Evolutionary conservation across 176 grass and related monocot genomes (phyloP), one percentile per base, ranked within the genome.

Genomic region (Musa beccarii): DNA sequence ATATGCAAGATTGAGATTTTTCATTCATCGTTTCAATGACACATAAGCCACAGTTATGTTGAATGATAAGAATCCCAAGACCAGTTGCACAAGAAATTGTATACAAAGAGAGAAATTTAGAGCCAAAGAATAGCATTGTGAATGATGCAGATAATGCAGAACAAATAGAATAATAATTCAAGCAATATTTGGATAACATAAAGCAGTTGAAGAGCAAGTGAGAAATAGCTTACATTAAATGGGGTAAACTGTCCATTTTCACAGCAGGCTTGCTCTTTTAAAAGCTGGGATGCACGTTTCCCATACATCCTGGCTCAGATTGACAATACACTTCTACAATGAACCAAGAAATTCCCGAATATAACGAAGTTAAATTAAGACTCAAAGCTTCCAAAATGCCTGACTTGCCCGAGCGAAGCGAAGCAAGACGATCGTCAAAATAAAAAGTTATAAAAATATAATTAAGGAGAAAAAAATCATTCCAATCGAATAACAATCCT

Each of bases 181-280:
- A 54, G 52, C 15, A 70, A 9, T 53, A 12, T 10, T 7, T 25
- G 3, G 68, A 29, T 71, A 11, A 59, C 4, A 59, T 53, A 59
- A 74, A 79, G 54, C 8, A 4, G 11, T 49, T 28, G n/a, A 59
- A 11, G 8, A 55, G 16, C 15, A 28, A 75, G 11, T 2, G 13
- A 50, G 9, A 65, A 51, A 64, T 64, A 69, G 34, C 16, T 19
- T 80, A 93, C 86, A 51, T 91, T 85, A 73, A 85, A 94, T 11
- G 90, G 54, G 0, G 73, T 84, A 49, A 98, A 84, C 54, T 98
- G 90, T 21, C 88, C 90, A 49, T 86, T 77, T 76, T 98, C 95
- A 12, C 84, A 89, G 75, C 83, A 89, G 76, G 87, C 82, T 50
- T 91, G 71, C 80, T 98, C 95, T 86, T 69, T 86, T 54, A 91